Base-by-base conservation (phyloP, 352 stramenopile species). In the Phytopythium boreale region DNA sequence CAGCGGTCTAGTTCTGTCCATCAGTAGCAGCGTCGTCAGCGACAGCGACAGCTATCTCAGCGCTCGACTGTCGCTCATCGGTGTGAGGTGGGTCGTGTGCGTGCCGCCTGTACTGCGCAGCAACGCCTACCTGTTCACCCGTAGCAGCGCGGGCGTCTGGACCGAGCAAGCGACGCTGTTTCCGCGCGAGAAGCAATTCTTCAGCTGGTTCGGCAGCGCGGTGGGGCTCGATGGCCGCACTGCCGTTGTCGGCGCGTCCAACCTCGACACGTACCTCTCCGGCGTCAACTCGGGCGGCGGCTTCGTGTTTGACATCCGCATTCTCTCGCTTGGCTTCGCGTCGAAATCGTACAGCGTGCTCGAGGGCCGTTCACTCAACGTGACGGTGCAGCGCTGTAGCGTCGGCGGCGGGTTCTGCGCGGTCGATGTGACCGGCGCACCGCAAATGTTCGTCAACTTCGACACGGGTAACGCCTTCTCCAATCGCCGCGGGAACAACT, bases 121-220 rank as follows among this genome's bases (percentile, higher is more conserved):
- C 29, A 92, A 77, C 56, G 74, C 69, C 5, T 93, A 92, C 50
- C 71, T 85, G 7, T 93, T 92, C 58, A 90, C 79, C 20, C 79
- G 85, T 6, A 71, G 75, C 39, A 53, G 26, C 62, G 68, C 61
- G 44, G 78, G 75, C 9, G 71, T 67, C 34, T 98, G 92, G 88
- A 93, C 75, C 2, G 93, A 98, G 47, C 92, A 99, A 67, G 88
- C 87, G 37, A 96, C 96, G 14, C 69, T 99, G 49, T 95, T 90
- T 57, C 95, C 96, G 24, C 88, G 82, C 17, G 78, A 86, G 26
- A 96, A 98, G 56, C 96, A 99, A 63, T 88, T 88, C 64, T 94
- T 89, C 44, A 87, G 80, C 62, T 95, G 80, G 68, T 97, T 98
- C 61, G 96, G 92, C 12, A 75, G 74, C 2, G 74, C 79, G 27